Percentiles rank a stretch among this genome's conserved stretches.
Conservation (phyloP, 2,329 filamentous ascomycete genomes). For the Fusarium napiforme region DNA sequence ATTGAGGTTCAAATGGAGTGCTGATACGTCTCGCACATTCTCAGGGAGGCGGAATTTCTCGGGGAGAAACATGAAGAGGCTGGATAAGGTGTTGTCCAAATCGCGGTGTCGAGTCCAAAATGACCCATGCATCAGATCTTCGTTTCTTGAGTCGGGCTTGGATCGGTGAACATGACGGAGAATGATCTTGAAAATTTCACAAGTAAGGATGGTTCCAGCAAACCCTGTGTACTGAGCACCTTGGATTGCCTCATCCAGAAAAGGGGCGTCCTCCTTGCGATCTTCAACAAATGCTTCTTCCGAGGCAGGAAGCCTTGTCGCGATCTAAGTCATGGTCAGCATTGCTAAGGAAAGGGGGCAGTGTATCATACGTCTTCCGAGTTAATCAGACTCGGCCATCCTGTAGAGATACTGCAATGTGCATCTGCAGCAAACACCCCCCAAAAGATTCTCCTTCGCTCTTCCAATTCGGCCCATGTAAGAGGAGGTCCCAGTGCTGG, state of each 20-base stretch:
- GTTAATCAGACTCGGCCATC: conserved; percentile 87
- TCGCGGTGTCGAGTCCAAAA: conserved; percentile 89
- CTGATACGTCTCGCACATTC: conserved; percentile 74
- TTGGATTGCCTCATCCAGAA: conserved; percentile 72
- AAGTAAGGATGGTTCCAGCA: conserved; percentile 77
- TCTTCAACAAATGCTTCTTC: conserved; percentile 81
- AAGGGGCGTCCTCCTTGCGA: conserved; percentile 69
- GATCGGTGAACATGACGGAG: conserved; percentile 82
- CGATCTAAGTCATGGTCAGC: conserved; percentile 59
- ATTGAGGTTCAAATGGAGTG: conserved; percentile 87
- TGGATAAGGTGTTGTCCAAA: conserved; percentile 83
- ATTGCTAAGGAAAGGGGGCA: background rate
- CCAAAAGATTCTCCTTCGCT: conserved; percentile 89
- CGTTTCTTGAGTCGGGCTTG: conserved; percentile 74
- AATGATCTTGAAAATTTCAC: conserved; percentile 83
- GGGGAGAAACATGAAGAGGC: conserved; percentile 82
- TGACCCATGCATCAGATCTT: conserved; percentile 77
- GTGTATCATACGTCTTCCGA: conserved; percentile 67
- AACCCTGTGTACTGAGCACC: conserved; percentile 75
- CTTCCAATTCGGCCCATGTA: conserved; percentile 81
- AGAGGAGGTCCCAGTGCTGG: conserved; percentile 77
- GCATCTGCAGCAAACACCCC: conserved; percentile 83
- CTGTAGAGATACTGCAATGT: conserved; percentile 88
- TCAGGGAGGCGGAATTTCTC: conserved; percentile 77
- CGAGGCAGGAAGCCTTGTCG: conserved; percentile 81